Evolutionary conservation across 1,139 yeast species (phyloP), one percentile per base, ranked within the genome.

Genomic region (Pichia sp.): DNA sequence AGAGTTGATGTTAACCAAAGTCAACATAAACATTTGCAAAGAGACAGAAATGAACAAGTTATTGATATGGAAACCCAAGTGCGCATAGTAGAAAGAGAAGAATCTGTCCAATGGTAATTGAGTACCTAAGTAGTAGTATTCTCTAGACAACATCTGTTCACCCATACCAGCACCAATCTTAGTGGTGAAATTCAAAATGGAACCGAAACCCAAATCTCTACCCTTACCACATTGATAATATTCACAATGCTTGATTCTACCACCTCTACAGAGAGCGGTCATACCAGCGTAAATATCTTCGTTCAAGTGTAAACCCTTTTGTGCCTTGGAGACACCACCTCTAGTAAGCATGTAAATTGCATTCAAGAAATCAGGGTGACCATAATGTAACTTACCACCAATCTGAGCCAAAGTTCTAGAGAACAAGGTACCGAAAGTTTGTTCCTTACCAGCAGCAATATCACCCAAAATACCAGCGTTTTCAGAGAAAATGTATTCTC

Each of bases 101-200:
- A 91, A 91, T 64, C 98, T 83, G 63, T 91, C 98, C 52, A 91
- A 70, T 40, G 97, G 98, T 54, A 91, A 75, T 65, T 91, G 98
- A 44, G 98, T 91, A 53, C 97, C 96, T 62, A 91, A 71, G 64
- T 91, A 91, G 67, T 88, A 91, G 69, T 91, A 91, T 66, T 91
- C 98, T 70, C 98, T 84, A 40, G 96, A 87, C 59, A 91, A 72
- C 93, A 91, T 88, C 67, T 91, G 98, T 67, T 91, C 98, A 67
- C 98, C 98, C 98, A 91, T 91, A 83, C 98, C 98, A 56, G 97
- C 95, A 72, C 98, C 98, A 78, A 91, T 91, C 74, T 91, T 91
- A 44, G 98, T 91, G 25, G 97, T 91, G 78, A 91, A 91, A 67
- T 91, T 91, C 72, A 91, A 77, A 74, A 91, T 87, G 28, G 98